Percentiles rank a stretch among this genome's conserved stretches.
phyloP scores from a whole-genome alignment of 1,284 basidiomycete species.

The Bjerkandera adusta region DNA sequence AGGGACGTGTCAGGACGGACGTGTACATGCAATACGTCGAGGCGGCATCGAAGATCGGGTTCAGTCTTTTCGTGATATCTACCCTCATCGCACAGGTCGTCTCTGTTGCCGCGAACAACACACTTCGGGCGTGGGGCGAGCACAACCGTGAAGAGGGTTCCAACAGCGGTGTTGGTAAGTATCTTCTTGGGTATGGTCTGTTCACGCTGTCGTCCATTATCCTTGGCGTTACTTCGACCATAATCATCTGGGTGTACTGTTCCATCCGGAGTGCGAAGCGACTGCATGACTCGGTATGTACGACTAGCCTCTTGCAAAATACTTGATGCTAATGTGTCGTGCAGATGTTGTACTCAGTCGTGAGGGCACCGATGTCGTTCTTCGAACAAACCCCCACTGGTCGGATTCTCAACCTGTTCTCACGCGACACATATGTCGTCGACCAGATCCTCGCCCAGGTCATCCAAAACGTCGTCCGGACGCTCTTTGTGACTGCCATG shows the following conservation, averaged over 20 bases:
- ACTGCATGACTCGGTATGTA: slow-evolving; percentile 73
- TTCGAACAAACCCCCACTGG: slow-evolving; percentile 86
- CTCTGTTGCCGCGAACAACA: slow-evolving; percentile 61
- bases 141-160: slow-evolving; percentile 62
- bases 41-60: slow-evolving; percentile 77
- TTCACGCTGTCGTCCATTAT: slow-evolving; percentile 54
- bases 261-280: slow-evolving; percentile 72
- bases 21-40: slow-evolving; percentile 82
- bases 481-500: slow-evolving; percentile 57
- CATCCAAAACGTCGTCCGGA: slow-evolving; percentile 69
- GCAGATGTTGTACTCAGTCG: slow-evolving; percentile 75
- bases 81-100: slow-evolving; percentile 55
- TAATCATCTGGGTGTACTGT: slow-evolving; percentile 80
- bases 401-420: slow-evolving; percentile 85
- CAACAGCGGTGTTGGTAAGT: slow-evolving; percentile 59
- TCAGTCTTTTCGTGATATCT: slow-evolving; percentile 62
- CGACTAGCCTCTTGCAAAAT: background rate
- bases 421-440: slow-evolving; percentile 90
- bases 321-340: slow-evolving; percentile 10
- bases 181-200: slow-evolving; percentile 60
- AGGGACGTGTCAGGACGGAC: slow-evolving; percentile 75
- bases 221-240: slow-evolving; percentile 51
- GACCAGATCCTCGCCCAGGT: slow-evolving; percentile 80
- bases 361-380: slow-evolving; percentile 83
- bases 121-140: slow-evolving; percentile 80